phyloP scores from a whole-genome alignment of 495 filamentous ascomycete genomes.

The Penicillium roqueforti region DNA sequence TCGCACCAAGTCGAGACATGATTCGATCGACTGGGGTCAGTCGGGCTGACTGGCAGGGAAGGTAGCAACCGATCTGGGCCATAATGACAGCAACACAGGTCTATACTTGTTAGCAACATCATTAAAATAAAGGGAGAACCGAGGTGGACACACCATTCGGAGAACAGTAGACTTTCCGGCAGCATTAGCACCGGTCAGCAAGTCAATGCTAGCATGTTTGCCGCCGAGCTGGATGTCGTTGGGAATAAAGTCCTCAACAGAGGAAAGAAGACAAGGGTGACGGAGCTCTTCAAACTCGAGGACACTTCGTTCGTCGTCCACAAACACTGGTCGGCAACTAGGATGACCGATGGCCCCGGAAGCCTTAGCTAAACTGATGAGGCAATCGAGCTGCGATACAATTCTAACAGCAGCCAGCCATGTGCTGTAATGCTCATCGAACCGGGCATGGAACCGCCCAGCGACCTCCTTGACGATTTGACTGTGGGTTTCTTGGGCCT shows the following conservation, averaged over 20 bases:
- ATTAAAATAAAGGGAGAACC: neutral
- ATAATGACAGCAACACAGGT: conserved; percentile 96
- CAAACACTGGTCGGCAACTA: conserved; percentile 82
- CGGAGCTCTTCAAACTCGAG: conserved; percentile 89
- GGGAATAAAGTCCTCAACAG: conserved; percentile 91
- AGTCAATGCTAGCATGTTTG: conserved; percentile 71
- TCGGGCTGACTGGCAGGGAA: conserved; percentile 77
- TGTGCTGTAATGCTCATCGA: conserved; percentile 79
- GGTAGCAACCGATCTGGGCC: conserved; percentile 95
- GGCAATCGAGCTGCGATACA: conserved; percentile 87
- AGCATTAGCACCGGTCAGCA: conserved; percentile 95
- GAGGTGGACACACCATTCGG: conserved; percentile 70
- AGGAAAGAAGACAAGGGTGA: conserved; percentile 89
- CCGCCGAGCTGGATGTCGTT: conserved; percentile 92
- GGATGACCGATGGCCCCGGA: conserved; percentile 79
- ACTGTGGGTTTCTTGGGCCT: conserved; percentile 89
- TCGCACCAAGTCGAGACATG: conserved; percentile 97
- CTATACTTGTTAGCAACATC: conserved; percentile 32
- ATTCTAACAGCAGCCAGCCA: conserved; percentile 88
- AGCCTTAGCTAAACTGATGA: conserved; percentile 87
- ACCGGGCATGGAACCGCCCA: conserved; percentile 76
- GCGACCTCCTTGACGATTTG: conserved; percentile 89
- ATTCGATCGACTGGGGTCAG: conserved; percentile 93
- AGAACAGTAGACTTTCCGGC: conserved; percentile 98
- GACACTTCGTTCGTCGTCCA: conserved; percentile 77